These are phyloP conservation scores for Sugiyamaella neomexicana DNA, from an alignment of 1,139 yeast species.

Conservation along the genomic window DNA sequence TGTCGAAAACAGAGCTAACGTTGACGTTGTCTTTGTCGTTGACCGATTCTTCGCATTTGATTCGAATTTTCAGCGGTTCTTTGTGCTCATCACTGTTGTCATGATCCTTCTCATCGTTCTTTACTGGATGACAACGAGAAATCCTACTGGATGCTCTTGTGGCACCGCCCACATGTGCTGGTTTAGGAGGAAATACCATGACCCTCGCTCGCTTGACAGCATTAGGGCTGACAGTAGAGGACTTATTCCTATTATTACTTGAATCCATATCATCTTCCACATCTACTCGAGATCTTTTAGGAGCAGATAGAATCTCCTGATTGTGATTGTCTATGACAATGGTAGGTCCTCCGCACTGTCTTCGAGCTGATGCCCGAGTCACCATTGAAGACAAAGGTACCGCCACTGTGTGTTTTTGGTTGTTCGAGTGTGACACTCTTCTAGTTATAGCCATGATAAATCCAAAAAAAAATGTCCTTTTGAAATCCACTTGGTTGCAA, in stretches of 20 bases:
- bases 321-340: constrained; percentile 10
- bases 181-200: constrained; percentile 11
- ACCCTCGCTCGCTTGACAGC: constrained; percentile 3
- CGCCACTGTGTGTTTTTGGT: constrained; percentile 5
- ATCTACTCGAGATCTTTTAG: constrained; percentile 5
- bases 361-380: constrained; percentile 19
- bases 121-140: constrained; percentile 13
- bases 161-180: constrained; percentile 1
- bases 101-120: too few relatives aligned
- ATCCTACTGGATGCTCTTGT: neutral
- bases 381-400: constrained; percentile 17
- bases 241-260: too few relatives aligned
- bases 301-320: constrained; percentile 9
- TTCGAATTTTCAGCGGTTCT: constrained; percentile 5
- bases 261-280: constrained; percentile 2
- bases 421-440: constrained; percentile 12
- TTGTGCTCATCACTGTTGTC: neutral
- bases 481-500: too few relatives aligned
- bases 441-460: constrained; percentile 16
- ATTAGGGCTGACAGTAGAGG: neutral
- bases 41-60: constrained; percentile 10
- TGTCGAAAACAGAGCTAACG: neutral
- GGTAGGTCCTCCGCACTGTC: constrained; percentile 11
- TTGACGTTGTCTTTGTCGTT: too few relatives aligned
- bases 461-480: too few relatives aligned